Evolutionary conservation across 345 rosid species (phyloP).

Genomic region (Trapa bicornis): DNA sequence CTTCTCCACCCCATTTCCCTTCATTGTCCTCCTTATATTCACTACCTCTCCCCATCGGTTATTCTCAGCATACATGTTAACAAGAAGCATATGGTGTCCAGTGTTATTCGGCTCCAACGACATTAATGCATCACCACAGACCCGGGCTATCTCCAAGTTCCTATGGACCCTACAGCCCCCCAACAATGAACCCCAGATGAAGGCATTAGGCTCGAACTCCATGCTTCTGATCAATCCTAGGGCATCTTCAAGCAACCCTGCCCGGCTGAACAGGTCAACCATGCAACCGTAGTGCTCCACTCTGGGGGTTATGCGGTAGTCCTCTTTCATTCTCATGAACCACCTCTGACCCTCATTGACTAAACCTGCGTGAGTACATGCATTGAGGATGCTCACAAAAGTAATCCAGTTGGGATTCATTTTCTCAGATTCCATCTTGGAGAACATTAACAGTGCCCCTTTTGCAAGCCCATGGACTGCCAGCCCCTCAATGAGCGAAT

Average conservation of each 20-base stretch:
- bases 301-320: slow-evolving; percentile 31
- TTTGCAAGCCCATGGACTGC: slow-evolving; percentile 56
- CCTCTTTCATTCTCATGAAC: slow-evolving; percentile 40
- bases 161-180: slow-evolving; percentile 55
- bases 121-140: slow-evolving; percentile 39
- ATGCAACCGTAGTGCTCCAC: slow-evolving; percentile 66
- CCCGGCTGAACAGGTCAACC: slow-evolving; percentile 62
- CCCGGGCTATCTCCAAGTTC: slow-evolving; percentile 46
- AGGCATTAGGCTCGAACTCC: slow-evolving; percentile 45
- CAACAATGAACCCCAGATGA: slow-evolving; percentile 68
- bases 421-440: slow-evolving; percentile 39
- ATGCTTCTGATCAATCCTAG: slow-evolving; percentile 36
- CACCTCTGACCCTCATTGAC: slow-evolving; percentile 51
- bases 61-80: slow-evolving; percentile 56
- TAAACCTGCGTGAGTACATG: slow-evolving; percentile 74
- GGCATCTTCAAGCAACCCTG: slow-evolving; percentile 63
- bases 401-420: slow-evolving; percentile 63
- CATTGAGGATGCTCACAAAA: slow-evolving; percentile 60
- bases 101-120: slow-evolving; percentile 53
- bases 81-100: slow-evolving; percentile 41
- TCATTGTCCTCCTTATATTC: slow-evolving; percentile 43
- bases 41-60: slow-evolving; percentile 57
- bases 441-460: slow-evolving; percentile 51
- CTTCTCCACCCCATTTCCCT: slow-evolving; percentile 28
- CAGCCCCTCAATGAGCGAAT: slow-evolving; percentile 65